phyloP scores from a whole-genome alignment of 1,284 basidiomycete species.

The Veloporphyrellus conicus region DNA sequence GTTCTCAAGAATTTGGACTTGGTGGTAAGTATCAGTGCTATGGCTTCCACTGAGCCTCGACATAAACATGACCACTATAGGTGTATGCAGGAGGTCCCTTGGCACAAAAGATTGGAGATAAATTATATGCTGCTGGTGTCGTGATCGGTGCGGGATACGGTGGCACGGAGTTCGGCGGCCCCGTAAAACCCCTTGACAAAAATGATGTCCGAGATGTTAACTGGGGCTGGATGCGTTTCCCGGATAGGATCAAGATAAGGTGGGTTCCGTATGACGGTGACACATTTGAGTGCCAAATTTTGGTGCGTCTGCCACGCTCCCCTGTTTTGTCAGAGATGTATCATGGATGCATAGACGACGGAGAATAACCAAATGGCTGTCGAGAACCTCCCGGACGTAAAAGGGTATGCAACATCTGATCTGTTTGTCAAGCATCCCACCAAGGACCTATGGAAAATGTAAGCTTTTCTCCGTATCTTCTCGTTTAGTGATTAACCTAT shows the following conservation, averaged over 20 bases:
- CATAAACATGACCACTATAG: constrained; percentile 3
- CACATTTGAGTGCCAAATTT: constrained; percentile 22
- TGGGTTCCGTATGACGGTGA: constrained; percentile 23
- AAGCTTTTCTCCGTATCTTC: constrained; percentile 1
- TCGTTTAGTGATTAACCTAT: background rate
- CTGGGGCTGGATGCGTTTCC: constrained; percentile 20
- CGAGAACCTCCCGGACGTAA: constrained; percentile 31
- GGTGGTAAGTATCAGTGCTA: no score
- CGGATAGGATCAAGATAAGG: constrained; percentile 14
- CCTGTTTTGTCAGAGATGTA: background rate
- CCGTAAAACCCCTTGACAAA: no score
- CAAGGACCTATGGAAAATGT: constrained; percentile 36
- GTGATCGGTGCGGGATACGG: constrained; percentile 21
- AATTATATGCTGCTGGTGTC: constrained; percentile 19
- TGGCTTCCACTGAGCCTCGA: no score
- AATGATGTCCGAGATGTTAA: background rate
- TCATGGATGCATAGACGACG: constrained; percentile 4
- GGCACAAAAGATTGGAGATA: constrained; percentile 20
- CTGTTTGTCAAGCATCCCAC: constrained; percentile 31
- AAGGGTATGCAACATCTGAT: constrained; percentile 36
- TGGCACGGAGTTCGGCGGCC: constrained; percentile 14
- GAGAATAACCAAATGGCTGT: constrained; percentile 23
- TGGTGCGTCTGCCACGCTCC: constrained; percentile 15
- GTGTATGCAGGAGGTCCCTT: constrained; percentile 21
- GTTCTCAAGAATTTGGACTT: background rate